Conservation (phyloP, 2,329 filamentous ascomycete species). For the Bretziella fagacearum region DNA sequence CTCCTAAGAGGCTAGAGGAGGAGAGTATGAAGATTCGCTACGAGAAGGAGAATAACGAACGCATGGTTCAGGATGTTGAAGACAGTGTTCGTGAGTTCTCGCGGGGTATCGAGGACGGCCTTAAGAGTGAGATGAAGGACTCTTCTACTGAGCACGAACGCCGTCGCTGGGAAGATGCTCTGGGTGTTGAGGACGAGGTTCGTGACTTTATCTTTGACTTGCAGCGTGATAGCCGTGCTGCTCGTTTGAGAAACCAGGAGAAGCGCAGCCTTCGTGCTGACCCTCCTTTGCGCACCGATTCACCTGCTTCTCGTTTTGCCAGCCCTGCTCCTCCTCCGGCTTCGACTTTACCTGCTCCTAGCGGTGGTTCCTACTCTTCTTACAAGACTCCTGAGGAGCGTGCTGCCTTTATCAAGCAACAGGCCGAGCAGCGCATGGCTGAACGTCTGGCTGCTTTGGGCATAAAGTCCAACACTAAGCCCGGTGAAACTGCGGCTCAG, state of each 20-base stretch:
- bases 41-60: slow-evolving; percentile 86
- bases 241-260: slow-evolving; percentile 48
- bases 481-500: slow-evolving; percentile 67
- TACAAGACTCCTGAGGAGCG: slow-evolving; percentile 88
- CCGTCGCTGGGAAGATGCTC: slow-evolving; percentile 84
- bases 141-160: slow-evolving; percentile 75
- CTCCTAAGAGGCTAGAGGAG: slow-evolving; percentile 72
- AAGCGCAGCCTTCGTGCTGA: slow-evolving; percentile 31
- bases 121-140: slow-evolving; percentile 65
- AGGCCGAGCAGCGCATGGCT: slow-evolving; percentile 92
- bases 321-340: slow-evolving; percentile 20
- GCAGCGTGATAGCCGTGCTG: slow-evolving; percentile 66
- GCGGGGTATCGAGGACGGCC: slow-evolving; percentile 64
- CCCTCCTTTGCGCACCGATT: slow-evolving; percentile 28
- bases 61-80: slow-evolving; percentile 92
- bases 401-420: slow-evolving; percentile 90
- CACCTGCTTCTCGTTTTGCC: slow-evolving; percentile 35
- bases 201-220: slow-evolving; percentile 97
- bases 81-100: slow-evolving; percentile 86
- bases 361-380: slow-evolving; percentile 53
- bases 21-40: slow-evolving; percentile 66
- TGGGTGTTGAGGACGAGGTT: slow-evolving; percentile 92
- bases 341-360: slow-evolving; percentile 29
- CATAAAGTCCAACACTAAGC: slow-evolving; percentile 65
- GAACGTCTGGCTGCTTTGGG: slow-evolving; percentile 87